phyloP scores from a whole-genome alignment of 805 yeast genomes.

The Helenozyma rhizophorensis region DNA sequence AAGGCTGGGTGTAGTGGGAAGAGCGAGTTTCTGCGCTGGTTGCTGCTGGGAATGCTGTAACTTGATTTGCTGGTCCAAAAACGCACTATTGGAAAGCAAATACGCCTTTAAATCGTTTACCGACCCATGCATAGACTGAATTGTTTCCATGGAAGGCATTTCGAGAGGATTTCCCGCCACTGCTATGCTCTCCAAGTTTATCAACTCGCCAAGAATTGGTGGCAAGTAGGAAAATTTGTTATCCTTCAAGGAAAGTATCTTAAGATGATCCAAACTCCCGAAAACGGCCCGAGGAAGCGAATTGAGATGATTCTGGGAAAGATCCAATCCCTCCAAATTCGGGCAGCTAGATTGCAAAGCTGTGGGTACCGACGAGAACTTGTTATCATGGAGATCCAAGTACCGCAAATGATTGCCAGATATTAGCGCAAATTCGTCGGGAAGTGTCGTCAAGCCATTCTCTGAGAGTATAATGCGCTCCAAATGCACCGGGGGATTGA shows the following conservation, averaged over 20 bases:
- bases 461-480: slow-evolving; percentile 10
- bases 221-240: slow-evolving; percentile 57
- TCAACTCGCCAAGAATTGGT: slow-evolving; percentile 46
- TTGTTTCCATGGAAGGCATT: slow-evolving; percentile 38
- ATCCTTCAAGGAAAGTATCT: slow-evolving; percentile 56
- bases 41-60: slow-evolving; percentile 7
- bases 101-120: slow-evolving; percentile 36
- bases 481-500: slow-evolving; percentile 6
- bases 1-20: slow-evolving; percentile 13
- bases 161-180: slow-evolving; percentile 59
- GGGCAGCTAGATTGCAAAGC: slow-evolving; percentile 28
- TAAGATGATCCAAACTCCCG: slow-evolving; percentile 40
- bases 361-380: slow-evolving; percentile 50
- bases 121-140: slow-evolving; percentile 42
- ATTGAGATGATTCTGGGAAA: slow-evolving; percentile 53
- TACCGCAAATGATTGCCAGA: slow-evolving; percentile 29
- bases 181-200: slow-evolving; percentile 53
- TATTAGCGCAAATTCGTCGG: slow-evolving; percentile 8
- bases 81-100: slow-evolving; percentile 30
- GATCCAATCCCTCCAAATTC: slow-evolving; percentile 60
- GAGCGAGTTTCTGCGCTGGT: slow-evolving; percentile 10
- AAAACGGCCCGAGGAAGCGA: slow-evolving; percentile 43
- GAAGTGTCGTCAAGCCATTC: slow-evolving; percentile 7
- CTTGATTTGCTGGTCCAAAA: slow-evolving; percentile 19
- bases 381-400: slow-evolving; percentile 63